Conservation (phyloP, 129 eudicot species). For the Tagetes patula region DNA sequence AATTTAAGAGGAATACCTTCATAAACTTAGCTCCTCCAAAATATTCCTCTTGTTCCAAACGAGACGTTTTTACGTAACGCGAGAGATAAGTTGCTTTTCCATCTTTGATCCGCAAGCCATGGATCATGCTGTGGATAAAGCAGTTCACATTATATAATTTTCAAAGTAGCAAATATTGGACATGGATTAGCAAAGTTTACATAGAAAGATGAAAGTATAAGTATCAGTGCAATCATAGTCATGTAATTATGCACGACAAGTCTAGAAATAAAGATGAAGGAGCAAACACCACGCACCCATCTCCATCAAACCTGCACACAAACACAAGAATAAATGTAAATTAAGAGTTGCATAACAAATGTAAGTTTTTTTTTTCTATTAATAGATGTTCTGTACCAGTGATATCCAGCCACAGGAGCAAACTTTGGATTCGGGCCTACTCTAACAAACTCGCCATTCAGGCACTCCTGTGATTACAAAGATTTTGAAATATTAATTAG, state of each 20-base stretch:
- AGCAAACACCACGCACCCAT: conserved; percentile 63
- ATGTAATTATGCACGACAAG: not conserved
- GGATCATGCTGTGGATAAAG: conserved; percentile 66
- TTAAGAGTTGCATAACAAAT: not conserved
- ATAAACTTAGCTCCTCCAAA: conserved; percentile 82
- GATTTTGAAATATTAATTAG: conserved; percentile 18
- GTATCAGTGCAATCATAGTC: not conserved
- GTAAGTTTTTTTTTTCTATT: not conserved
- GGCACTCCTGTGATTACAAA: conserved; percentile 63
- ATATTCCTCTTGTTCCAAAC: conserved; percentile 80
- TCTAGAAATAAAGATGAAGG: conserved; percentile 21
- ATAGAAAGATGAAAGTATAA: conserved; percentile 1
- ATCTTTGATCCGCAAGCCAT: conserved; percentile 94
- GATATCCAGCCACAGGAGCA: conserved; percentile 93
- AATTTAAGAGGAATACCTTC: conserved; percentile 55
- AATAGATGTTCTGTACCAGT: conserved; percentile 43
- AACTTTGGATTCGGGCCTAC: conserved; percentile 96
- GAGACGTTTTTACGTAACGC: conserved; percentile 88
- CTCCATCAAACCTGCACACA: conserved; percentile 97
- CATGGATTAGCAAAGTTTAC: not conserved
- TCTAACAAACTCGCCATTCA: conserved; percentile 96
- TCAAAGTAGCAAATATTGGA: not conserved
- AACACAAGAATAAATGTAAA: conserved; percentile 25
- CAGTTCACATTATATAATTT: not conserved
- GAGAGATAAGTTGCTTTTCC: conserved; percentile 98